Percentiles rank a stretch among this genome's conserved stretches.
phyloP scores from a whole-genome alignment of 305 asterid species.

The Euphrasia arctica region DNA sequence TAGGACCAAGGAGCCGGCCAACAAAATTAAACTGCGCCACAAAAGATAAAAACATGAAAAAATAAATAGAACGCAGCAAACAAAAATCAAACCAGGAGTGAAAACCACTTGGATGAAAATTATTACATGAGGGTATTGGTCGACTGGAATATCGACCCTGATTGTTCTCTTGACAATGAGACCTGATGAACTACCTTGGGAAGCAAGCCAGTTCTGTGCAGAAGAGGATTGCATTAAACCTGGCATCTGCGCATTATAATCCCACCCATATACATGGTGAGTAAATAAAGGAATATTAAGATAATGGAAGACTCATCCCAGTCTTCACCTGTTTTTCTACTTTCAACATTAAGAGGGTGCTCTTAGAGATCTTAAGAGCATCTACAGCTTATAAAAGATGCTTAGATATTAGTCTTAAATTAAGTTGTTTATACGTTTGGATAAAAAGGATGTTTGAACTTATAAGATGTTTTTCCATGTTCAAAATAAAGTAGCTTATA shows the following conservation, averaged over 20 bases:
- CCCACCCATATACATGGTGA: constrained; percentile 33
- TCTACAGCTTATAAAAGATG: too few relatives aligned
- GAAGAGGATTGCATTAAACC: constrained; percentile 75
- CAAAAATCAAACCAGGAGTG: constrained; percentile 9
- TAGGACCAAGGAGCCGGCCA: constrained; percentile 98
- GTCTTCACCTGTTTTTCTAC: constrained; percentile 15
- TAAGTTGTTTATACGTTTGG: neutral
- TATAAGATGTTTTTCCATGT: neutral
- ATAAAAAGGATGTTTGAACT: constrained; percentile 14
- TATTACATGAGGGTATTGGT: constrained; percentile 78
- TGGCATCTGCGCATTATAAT: constrained; percentile 60
- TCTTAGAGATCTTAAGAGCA: too few relatives aligned
- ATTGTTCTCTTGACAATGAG: constrained; percentile 84
- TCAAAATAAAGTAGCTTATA: too few relatives aligned
- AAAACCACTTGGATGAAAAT: constrained; percentile 23
- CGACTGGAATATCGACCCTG: constrained; percentile 96
- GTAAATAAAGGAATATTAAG: constrained; percentile 20
- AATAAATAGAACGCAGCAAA: neutral
- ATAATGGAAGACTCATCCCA: constrained; percentile 18
- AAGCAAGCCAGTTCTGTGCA: constrained; percentile 80
- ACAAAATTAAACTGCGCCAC: constrained; percentile 83
- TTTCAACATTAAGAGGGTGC: constrained; percentile 11
- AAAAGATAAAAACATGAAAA: constrained; percentile 21
- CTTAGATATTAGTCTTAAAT: too few relatives aligned
- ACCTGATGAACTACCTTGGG: constrained; percentile 90